Evolutionary conservation across 345 rosid species (phyloP).

Genomic region (Dovyalis caffra): DNA sequence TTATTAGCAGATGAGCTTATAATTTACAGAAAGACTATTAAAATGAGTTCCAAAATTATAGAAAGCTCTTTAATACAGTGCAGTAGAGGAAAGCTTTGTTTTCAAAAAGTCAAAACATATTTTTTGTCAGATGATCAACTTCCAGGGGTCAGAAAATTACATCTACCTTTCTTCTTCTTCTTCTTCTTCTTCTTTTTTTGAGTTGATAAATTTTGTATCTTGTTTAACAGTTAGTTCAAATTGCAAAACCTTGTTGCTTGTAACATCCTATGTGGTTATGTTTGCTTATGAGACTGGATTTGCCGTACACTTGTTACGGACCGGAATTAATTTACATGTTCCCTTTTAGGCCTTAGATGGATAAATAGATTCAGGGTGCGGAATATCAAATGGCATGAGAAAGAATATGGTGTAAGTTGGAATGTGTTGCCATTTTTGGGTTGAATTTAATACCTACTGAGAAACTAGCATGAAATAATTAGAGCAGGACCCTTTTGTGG

Average conservation of each 20-base stretch:
- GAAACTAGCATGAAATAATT: not conserved
- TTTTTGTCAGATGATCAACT: not conserved
- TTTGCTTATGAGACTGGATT: not conserved
- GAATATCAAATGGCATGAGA: not conserved
- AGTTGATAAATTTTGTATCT: not conserved
- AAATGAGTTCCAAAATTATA: not conserved
- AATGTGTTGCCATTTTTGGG: not conserved
- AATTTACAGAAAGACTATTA: not conserved
- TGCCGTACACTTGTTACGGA: not conserved
- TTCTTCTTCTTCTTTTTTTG: too few relatives aligned
- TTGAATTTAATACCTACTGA: not conserved
- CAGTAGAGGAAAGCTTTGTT: not conserved
- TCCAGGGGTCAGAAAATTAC: not conserved
- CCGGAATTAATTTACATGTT: not conserved
- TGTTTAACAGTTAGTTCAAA: not conserved
- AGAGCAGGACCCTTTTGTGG: not conserved
- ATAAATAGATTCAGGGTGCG: not conserved
- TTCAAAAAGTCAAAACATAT: not conserved
- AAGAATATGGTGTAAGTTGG: not conserved
- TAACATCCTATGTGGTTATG: not conserved
- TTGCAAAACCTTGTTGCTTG: not conserved
- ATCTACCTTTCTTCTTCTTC: too few relatives aligned
- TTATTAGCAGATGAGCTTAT: not conserved
- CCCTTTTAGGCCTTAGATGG: not conserved
- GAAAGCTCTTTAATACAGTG: not conserved